These are phyloP conservation scores for Fomitopsis pulvina DNA, from an alignment of 768 basidiomycete species.

Conservation along the genomic window DNA sequence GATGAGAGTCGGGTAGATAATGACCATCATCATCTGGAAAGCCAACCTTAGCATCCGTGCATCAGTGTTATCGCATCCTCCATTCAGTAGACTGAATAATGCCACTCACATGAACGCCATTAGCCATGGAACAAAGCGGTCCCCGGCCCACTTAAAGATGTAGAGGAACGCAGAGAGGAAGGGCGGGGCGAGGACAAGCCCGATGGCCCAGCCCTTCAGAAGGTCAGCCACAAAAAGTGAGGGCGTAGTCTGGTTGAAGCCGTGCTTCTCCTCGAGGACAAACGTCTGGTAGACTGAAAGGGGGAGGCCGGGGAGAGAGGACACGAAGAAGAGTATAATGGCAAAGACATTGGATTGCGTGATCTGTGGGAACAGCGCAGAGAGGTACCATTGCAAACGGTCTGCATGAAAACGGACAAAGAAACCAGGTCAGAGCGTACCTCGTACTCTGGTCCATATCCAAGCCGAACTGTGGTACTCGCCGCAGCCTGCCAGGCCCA, in stretches of 20 bases:
- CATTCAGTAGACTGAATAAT: background rate
- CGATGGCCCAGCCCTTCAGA: constrained; percentile 72
- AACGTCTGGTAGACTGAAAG: constrained; percentile 84
- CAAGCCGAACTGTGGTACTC: constrained; percentile 38
- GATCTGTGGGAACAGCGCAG: constrained; percentile 43
- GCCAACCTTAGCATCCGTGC: constrained; percentile 58
- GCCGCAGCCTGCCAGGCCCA: constrained; percentile 77
- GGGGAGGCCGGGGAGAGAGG: constrained; percentile 66
- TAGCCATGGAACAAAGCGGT: constrained; percentile 86
- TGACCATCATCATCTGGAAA: constrained; percentile 81
- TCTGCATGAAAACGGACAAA: background rate
- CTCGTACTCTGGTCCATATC: constrained; percentile 69
- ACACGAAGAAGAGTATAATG: constrained; percentile 56
- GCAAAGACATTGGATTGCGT: constrained; percentile 77
- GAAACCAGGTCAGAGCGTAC: constrained; percentile 30
- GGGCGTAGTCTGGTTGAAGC: constrained; percentile 93
- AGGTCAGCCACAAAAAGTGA: constrained; percentile 71
- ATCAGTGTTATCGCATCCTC: background rate
- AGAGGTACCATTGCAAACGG: background rate
- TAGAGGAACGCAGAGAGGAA: constrained; percentile 83
- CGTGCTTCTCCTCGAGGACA: constrained; percentile 89
- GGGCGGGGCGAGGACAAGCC: constrained; percentile 69
- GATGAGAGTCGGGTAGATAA: constrained; percentile 80
- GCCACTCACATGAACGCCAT: constrained; percentile 82
- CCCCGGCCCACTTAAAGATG: constrained; percentile 91